Evolutionary conservation across 345 rosid genomes (phyloP), one percentile per base, ranked within the genome.

Genomic region (Syzygium oleosum): DNA sequence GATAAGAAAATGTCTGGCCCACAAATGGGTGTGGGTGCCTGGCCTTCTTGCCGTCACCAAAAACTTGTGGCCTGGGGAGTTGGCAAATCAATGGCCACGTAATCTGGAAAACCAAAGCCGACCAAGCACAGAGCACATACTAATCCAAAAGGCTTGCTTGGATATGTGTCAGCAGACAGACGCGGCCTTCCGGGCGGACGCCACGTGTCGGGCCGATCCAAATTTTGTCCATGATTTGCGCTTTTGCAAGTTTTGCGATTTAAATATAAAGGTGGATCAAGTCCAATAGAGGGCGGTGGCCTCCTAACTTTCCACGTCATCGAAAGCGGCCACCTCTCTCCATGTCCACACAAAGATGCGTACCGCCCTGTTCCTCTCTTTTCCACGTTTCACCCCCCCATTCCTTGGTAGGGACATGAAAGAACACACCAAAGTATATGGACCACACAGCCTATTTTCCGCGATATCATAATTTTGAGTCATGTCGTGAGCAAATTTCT

Each of bases 21-120:
- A 31, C 79, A 8, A 61, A n/a, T 0, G 19, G 0, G 34, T 3
- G 73, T 0, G 19, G 0, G 34, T 2, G 73, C 73, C 38, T n/a
- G 38, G 34, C 73, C 73, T 61, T 12, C 17, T 0, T 61, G n/a
- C 73, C 73, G 46, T 3, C 16, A 31, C 73, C 34, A 61, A 65
- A 65, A 31, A 65, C 79, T 31, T 8, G 23, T 16, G 79, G 79
- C 43, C 79, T 65, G 21, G 73, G 79, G 22, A 65, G 79, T 31
- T 19, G 4, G 43, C 79, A 16, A 0, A 65, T 65, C 43, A 31
- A 65, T 65, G 78, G 78, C 43, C 78, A 65, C 7, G 8, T 0
- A 15, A 65, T 65, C 78, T 31, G 22, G 2, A 14, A 65, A 65
- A 17, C 41, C 1, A 17, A 16, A 65, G 9, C 73, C n/a, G 10